A percentile compares a stretch with the other conserved stretches of the same genome.
These are phyloP conservation scores for Naganishia randhawae DNA, from an alignment of 768 basidiomycete species.

Conservation along the genomic window DNA sequence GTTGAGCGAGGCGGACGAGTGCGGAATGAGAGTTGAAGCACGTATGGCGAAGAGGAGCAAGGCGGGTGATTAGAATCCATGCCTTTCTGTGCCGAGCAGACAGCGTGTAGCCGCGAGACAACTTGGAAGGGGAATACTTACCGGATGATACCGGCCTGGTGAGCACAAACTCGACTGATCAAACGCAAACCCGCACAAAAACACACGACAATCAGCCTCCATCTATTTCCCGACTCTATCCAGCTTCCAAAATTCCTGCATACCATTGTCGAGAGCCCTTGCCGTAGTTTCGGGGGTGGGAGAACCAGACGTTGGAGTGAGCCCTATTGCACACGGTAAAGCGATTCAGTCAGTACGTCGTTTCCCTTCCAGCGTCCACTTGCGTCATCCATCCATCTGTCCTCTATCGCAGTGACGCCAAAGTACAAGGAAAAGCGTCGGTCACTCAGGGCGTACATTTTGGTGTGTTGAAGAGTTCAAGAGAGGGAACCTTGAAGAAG, in stretches of 20 bases:
- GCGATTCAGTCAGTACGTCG: conserved; percentile 31
- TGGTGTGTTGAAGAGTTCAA: conserved; percentile 24
- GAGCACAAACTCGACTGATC: conserved; percentile 84
- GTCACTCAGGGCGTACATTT: conserved; percentile 5
- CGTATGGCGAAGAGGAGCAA: no score
- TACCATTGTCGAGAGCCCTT: conserved; percentile 94
- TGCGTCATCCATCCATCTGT: not conserved
- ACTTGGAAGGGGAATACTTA: conserved; percentile 55
- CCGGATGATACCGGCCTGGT: conserved; percentile 95
- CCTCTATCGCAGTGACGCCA: not conserved
- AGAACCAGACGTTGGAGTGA: conserved; percentile 98
- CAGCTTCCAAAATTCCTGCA: conserved; percentile 43
- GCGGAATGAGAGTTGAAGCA: no score
- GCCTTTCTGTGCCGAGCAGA: no score
- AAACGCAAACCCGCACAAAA: not conserved
- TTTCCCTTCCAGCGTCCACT: not conserved
- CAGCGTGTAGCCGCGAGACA: not conserved
- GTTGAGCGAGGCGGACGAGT: no score
- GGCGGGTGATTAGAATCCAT: no score
- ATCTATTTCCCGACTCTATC: not conserved
- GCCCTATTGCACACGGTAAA: conserved; percentile 65
- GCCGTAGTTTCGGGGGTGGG: conserved; percentile 88
- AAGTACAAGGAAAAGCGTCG: not conserved
- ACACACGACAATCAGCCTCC: conserved; percentile 5
- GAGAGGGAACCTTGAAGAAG: conserved; percentile 11